Evolutionary conservation across 139 green algal genomes (phyloP).

Genomic region (Tetradesmus obliquus): DNA sequence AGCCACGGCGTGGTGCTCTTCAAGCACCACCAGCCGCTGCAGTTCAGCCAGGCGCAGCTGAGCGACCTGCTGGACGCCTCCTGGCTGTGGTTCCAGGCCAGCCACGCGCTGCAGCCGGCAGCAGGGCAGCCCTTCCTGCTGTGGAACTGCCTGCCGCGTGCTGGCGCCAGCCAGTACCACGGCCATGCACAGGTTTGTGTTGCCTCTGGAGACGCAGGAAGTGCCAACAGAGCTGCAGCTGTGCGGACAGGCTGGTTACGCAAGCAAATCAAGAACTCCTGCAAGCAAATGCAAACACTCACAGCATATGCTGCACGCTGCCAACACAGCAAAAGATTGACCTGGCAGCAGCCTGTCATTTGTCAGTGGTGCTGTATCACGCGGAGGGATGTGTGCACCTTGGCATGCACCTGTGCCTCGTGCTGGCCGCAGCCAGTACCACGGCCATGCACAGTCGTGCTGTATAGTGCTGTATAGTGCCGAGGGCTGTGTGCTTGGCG

Average conservation of each 20-base stretch:
- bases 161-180: constrained; percentile 65
- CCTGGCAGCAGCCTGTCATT: no score
- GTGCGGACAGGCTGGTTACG: neutral
- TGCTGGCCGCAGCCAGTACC: no score
- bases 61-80: constrained; percentile 68
- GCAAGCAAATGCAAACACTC: no score
- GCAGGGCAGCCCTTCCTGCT: constrained; percentile 13
- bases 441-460: no score
- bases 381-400: no score
- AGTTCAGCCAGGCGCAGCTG: constrained; percentile 69
- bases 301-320: no score
- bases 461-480: no score
- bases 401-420: no score
- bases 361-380: no score
- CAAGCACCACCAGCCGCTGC: constrained; percentile 87
- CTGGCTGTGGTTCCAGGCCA: constrained; percentile 65
- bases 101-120: constrained; percentile 19
- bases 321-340: no score
- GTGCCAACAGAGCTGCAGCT: neutral
- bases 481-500: no score
- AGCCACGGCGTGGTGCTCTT: constrained; percentile 84
- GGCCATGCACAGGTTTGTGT: constrained; percentile 62
- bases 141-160: constrained; percentile 76
- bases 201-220: neutral
- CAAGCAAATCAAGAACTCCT: neutral